Base-by-base conservation (phyloP, 441 rosid species). In the Croton laevigatus region DNA sequence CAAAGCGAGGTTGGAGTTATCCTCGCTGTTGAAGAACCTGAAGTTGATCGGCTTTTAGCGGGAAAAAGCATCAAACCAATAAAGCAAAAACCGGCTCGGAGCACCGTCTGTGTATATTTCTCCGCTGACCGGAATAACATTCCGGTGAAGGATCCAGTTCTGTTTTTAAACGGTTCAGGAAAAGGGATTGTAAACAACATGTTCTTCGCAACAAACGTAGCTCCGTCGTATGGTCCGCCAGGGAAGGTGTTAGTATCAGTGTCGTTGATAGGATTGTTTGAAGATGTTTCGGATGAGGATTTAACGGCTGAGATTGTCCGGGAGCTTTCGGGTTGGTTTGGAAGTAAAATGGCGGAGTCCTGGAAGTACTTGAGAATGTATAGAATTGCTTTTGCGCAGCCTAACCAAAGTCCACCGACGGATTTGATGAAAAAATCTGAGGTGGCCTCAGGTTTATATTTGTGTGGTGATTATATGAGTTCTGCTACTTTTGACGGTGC, bases 401-500 rank as follows among this genome's bases (percentile, higher is more conserved):
- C 98, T 12, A 91, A 91, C 74, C 97, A 90, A 63, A 71, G 82
- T 46, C 93, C 96, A 1, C 98, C 97, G 1, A 90, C 92, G 10
- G 83, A 89, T 73, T 71, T 87, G 80, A 80, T 73, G 71, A 91
- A 90, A 74, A 73, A 68, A 58, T 86, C 93, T 0, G 60, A 75
- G 59, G 61, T 82, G 2, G 77, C 78, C 19, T 59, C 78, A 17
- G 86, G 89, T 42, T 68, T 91, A 23, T 94, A 86, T 51, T 61
- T 81, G 66, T 83, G 94, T 34, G 97, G 98, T 42, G 97, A 94
- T 82, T 81, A 87, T 55, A 63, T 88, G 83, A 88, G 91, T 19
- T 84, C 88, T 46, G 93, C 96, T 49, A 89, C 98, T 4, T 91
- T 94, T 52, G 97, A 91, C 13, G 98, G 96, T 0, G 97, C 98